Evolutionary conservation across 2,329 filamentous ascomycete species (phyloP), one percentile per base, ranked within the genome.

Genomic region (Colletotrichum acutatum): DNA sequence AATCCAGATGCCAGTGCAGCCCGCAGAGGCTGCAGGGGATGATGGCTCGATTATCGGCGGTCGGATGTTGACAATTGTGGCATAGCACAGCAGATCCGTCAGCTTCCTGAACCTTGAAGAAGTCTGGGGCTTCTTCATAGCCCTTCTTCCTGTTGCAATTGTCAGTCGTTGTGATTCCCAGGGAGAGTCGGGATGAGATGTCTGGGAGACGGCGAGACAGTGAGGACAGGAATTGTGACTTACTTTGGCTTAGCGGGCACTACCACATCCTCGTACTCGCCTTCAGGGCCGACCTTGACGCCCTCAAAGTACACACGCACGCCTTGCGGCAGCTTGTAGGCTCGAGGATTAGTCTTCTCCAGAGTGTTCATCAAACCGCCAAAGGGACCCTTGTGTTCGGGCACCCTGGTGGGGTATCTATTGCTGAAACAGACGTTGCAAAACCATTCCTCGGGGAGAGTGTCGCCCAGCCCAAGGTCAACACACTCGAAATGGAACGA

Each of bases 401-500:
- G 82, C 46, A 87, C 78, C 52, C 83, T 83, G 28, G 85, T 85
- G 62, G 85, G 87, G 76, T 85, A 85, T 67, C 85, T 84, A 68
- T 82, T 83, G 72, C 87, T 86, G 66, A 88, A 83, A 81, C 93
- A 95, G 75, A 90, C 88, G 78, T 94, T 93, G 84, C 96, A 98
- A 82, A 89, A 97, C 94, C 95, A 98, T 78, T 95, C 93, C 71
- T 94, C 91, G 12, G 92, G 91, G 71, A 92, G 86, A 66, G 88
- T 86, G 62, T 90, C 88, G 68, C 91, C 88, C 76, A 95, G 86
- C 52, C 94, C 93, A 74, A 96, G 95, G 82, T 97, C 93, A 76
- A 97, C 90, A 81, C 97, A 98, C 72, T 90, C 88, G 80, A 97
- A 95, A 83, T 98, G 97, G 83, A 97, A 98, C 6, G 95, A 94